Base-by-base conservation (phyloP, 2,329 filamentous ascomycete genomes). In the Metarhizium album region DNA sequence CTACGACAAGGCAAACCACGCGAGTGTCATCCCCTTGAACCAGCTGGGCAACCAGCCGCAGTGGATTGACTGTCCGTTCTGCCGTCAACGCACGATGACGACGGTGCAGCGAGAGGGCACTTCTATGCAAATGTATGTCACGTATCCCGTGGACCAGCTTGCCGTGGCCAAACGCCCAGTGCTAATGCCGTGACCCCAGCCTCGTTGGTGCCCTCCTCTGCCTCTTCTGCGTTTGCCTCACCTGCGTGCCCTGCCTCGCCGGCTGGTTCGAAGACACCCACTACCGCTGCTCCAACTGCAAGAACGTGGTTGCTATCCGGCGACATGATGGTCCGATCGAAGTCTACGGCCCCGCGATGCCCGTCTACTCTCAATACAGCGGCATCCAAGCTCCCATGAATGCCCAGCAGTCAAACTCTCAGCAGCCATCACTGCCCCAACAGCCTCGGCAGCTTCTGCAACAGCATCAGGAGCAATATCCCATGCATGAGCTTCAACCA, bases 51-150 rank as follows among this genome's bases (percentile, higher is more conserved):
- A 59, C 8, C 14, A 45, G 13, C 59, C 62, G 7, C 55, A 63
- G 46, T 61, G 54, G 54, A 62, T 64, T 40, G 62, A 65, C 48
- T 65, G 63, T 43, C 63, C 62, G 1, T 64, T 63, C 47, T 65
- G 63, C 54, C 52, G 59, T 6, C 55, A 46, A 8, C 54, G 60
- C 33, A 58, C 61, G 4, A 52, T 52, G 52, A 62, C 59, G 2
- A 48, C 50, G 23, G 45, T 63, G 16, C 38, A 47, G 13, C 58
- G 55, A 11, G 56, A 60, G 13, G 62, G 63, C 13, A 58, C 54
- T 2, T 35, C 51, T 3, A 63, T 61, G 61, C 61, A 64, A 47
- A 49, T 58, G 61, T 63, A 50, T 13, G 14, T 16, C 11, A 4
- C 33, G 14, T 13, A 13, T 13, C 11, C 14, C 33, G 11, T 35